A percentile compares a stretch with the other conserved stretches of the same genome.
phyloP scores from a whole-genome alignment of 2,329 filamentous ascomycete genomes.

The Pseudopyrenochaeta lycopersici region DNA sequence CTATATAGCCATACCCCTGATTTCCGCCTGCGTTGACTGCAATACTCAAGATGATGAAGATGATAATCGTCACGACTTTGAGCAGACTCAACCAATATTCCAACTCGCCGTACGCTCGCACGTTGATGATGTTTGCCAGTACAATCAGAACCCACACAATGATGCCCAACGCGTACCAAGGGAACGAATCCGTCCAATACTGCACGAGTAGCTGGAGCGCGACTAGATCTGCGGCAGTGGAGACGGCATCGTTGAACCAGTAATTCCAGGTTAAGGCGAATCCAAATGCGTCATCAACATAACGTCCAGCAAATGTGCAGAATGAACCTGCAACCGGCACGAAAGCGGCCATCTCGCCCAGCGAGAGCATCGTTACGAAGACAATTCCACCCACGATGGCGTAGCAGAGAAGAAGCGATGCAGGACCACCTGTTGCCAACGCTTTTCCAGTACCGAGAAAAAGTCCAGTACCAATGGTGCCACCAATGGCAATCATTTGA shows the following conservation, averaged over 20 bases:
- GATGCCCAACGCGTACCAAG: constrained; percentile 40
- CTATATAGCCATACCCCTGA: constrained; percentile 45
- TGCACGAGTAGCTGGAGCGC: constrained; percentile 44
- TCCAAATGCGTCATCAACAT: constrained; percentile 69
- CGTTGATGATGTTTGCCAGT: constrained; percentile 47
- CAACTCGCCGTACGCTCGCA: constrained; percentile 47
- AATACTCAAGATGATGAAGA: constrained; percentile 46
- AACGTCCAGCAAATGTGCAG: constrained; percentile 46
- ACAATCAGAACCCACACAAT: constrained; percentile 45
- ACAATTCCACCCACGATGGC: constrained; percentile 43
- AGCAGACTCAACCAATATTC: constrained; percentile 47
- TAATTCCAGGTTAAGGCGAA: constrained; percentile 44
- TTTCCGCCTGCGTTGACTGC: constrained; percentile 40
- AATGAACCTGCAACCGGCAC: constrained; percentile 46
- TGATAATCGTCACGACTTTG: constrained; percentile 46
- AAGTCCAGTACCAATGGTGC: constrained; percentile 68
- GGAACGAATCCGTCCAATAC: constrained; percentile 49
- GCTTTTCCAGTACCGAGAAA: constrained; percentile 67
- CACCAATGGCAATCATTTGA: constrained; percentile 70
- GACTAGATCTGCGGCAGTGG: constrained; percentile 46
- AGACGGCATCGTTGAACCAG: constrained; percentile 43
- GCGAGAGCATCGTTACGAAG: constrained; percentile 46
- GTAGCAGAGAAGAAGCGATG: constrained; percentile 47
- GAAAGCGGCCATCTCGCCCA: constrained; percentile 51
- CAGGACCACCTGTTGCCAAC: constrained; percentile 56